Conservation (phyloP, 2,329 filamentous ascomycete species). For the Zymoseptoria ardabiliae region DNA sequence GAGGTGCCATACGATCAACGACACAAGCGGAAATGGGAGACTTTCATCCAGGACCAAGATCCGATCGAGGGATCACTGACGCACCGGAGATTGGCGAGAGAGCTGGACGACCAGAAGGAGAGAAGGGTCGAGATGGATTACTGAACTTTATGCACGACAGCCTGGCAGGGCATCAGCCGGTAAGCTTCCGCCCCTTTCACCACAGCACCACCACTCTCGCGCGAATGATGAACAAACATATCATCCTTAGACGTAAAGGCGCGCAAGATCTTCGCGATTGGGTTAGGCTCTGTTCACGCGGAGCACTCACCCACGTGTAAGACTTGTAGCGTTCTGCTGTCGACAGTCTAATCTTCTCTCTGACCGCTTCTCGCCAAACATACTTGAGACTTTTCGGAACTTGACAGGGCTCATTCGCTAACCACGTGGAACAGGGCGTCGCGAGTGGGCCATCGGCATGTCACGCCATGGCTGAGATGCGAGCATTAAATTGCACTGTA, state of each 20-base stretch:
- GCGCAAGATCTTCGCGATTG: constrained; percentile 11
- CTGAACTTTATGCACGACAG: constrained; percentile 15
- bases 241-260: constrained; percentile 36
- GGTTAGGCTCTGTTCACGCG: constrained; percentile 17
- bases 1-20: constrained; percentile 27
- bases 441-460: not conserved
- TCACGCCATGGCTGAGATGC: not conserved
- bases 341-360: constrained; percentile 33
- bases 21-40: constrained; percentile 31
- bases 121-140: constrained; percentile 43
- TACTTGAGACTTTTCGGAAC: not conserved
- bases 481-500: not conserved
- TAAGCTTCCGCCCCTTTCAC: not conserved
- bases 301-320: constrained; percentile 21
- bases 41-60: constrained; percentile 31
- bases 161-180: not conserved
- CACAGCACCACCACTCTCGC: not conserved
- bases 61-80: constrained; percentile 34
- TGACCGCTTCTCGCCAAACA: constrained; percentile 10
- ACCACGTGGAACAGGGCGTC: not conserved
- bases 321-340: constrained; percentile 19
- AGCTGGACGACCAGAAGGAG: constrained; percentile 36
- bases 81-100: constrained; percentile 38
- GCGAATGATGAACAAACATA: constrained; percentile 30
- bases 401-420: not conserved